Evolutionary conservation across 306 rosid species (phyloP).

Genomic region (Vigna angularis): DNA sequence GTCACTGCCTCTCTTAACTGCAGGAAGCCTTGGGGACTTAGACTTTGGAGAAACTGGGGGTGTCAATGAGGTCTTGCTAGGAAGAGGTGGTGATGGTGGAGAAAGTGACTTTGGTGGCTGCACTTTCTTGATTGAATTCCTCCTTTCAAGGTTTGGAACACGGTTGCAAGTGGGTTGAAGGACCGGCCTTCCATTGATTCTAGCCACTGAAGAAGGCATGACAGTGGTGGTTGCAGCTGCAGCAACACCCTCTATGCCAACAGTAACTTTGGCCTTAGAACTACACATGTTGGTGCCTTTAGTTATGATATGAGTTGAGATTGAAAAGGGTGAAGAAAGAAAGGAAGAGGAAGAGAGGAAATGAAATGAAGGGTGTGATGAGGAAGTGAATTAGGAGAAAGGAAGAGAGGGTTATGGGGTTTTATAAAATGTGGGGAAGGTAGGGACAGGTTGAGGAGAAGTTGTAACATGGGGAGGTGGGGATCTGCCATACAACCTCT

Average conservation of each 20-base stretch:
- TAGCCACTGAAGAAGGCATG: conserved; percentile 49
- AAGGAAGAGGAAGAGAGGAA: not conserved
- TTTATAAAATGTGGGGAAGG: conserved; percentile 58
- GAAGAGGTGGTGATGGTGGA: conserved; percentile 45
- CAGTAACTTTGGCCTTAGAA: conserved; percentile 69
- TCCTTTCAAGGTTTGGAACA: conserved; percentile 72
- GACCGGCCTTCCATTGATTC: conserved; percentile 78
- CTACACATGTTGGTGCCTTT: conserved; percentile 61
- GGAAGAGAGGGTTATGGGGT: conserved; percentile 53
- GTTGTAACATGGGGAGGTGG: conserved; percentile 83
- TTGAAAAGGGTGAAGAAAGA: conserved; percentile 4
- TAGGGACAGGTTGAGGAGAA: conserved; percentile 56
- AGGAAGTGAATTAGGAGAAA: conserved; percentile 46
- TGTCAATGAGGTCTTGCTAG: conserved; percentile 52
- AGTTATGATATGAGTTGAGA: not conserved
- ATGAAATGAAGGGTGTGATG: conserved; percentile 43
- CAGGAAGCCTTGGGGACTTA: conserved; percentile 82
- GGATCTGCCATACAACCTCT: conserved; percentile 74
- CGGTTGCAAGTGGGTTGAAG: conserved; percentile 91
- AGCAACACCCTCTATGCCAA: conserved; percentile 55
- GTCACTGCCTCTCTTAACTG: conserved; percentile 75
- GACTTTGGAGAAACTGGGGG: conserved; percentile 80
- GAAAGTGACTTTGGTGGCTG: conserved; percentile 54
- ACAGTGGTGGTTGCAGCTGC: conserved; percentile 8
- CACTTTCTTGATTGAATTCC: conserved; percentile 69